phyloP scores from a whole-genome alignment of 1,139 yeast species.

The Protomyces gravidus region DNA sequence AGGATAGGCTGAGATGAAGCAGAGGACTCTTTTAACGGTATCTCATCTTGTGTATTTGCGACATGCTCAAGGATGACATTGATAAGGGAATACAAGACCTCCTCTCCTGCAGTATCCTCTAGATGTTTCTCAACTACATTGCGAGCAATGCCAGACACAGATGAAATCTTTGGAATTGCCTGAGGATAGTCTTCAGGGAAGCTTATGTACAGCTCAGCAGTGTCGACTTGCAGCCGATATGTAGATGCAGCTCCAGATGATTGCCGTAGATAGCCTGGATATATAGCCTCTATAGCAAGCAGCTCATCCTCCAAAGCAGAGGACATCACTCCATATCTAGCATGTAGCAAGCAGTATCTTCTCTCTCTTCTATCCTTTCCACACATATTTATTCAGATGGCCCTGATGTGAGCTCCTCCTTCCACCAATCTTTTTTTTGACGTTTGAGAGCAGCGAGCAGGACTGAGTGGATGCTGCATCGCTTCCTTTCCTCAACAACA shows the following conservation, averaged over 20 bases:
- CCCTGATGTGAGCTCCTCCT: no score
- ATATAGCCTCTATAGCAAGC: conserved; percentile 17
- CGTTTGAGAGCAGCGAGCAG: no score
- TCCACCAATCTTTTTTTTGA: no score
- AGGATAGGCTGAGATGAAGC: neutral
- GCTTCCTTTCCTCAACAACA: neutral
- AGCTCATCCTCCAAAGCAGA: conserved; percentile 16
- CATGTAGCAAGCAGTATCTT: no score
- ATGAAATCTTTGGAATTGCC: neutral
- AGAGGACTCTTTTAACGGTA: neutral
- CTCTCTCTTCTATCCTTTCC: no score
- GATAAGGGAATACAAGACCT: conserved; percentile 9
- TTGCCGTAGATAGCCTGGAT: conserved; percentile 2
- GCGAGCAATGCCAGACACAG: conserved; percentile 4
- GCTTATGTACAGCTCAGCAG: conserved; percentile 1
- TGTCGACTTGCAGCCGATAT: neutral
- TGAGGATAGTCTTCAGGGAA: conserved; percentile 12
- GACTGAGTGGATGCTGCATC: neutral
- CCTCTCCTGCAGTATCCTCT: conserved; percentile 8
- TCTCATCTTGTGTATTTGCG: neutral
- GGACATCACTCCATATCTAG: no score
- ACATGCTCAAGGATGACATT: conserved; percentile 2
- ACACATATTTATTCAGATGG: no score
- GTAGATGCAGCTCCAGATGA: conserved; percentile 7
- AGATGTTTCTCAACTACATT: neutral